Evolutionary conservation across 1,284 basidiomycete species (phyloP).

Genomic region (Irpex sp.): DNA sequence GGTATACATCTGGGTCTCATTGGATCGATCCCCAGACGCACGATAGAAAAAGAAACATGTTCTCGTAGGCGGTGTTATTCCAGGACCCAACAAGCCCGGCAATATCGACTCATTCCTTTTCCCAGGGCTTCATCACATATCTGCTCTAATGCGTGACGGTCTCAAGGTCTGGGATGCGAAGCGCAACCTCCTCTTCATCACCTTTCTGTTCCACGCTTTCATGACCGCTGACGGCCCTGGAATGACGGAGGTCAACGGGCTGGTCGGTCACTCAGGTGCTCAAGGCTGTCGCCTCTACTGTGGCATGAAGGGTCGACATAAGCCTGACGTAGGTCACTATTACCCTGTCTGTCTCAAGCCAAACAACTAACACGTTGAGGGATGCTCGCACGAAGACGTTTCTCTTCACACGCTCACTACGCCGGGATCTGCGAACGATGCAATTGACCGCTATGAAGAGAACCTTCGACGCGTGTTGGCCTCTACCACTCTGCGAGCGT

Average conservation of each 20-base stretch:
- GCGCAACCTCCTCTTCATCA: constrained; percentile 7
- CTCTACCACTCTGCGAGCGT: constrained; percentile 8
- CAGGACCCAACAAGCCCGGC: constrained; percentile 32
- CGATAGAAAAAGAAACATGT: constrained; percentile 13
- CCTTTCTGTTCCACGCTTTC: constrained; percentile 11
- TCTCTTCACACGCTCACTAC: not conserved
- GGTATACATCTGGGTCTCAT: constrained; percentile 15
- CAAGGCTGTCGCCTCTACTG: constrained; percentile 29
- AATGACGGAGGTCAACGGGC: constrained; percentile 24
- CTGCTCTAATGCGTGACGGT: constrained; percentile 19
- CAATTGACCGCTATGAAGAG: not conserved
- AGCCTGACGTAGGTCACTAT: constrained; percentile 24
- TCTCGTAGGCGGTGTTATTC: constrained; percentile 23
- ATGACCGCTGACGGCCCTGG: constrained; percentile 16
- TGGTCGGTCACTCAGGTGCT: constrained; percentile 29
- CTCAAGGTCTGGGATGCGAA: constrained; percentile 23
- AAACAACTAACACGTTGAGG: not conserved
- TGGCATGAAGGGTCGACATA: constrained; percentile 27
- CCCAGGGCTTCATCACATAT: constrained; percentile 25
- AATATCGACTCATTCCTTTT: constrained; percentile 35
- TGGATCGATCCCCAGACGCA: constrained; percentile 6
- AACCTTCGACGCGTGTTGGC: constrained; percentile 2
- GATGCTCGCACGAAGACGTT: constrained; percentile 1
- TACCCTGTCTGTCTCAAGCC: constrained; percentile 22
- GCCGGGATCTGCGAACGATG: not conserved